A percentile compares a stretch with the other conserved stretches of the same genome.
phyloP scores from a whole-genome alignment of 371 early-diverging fungal genomes.

The Choanephora cucurbitarum region DNA sequence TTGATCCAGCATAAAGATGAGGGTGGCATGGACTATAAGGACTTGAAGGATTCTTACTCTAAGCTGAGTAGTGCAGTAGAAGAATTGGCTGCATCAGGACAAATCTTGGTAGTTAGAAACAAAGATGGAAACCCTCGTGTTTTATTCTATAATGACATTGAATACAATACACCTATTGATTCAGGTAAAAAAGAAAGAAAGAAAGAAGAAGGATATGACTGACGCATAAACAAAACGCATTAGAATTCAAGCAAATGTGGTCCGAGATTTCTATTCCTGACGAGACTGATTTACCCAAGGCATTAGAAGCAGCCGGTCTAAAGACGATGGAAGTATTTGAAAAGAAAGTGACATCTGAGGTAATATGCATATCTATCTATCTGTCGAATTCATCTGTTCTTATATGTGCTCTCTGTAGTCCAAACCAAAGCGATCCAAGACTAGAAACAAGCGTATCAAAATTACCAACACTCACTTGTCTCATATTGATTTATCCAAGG shows the following conservation, averaged over 20 bases:
- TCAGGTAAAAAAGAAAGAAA: conserved; percentile 41
- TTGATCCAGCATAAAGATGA: conserved; percentile 59
- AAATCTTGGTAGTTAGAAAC: conserved; percentile 73
- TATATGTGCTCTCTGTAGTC: too few relatives aligned
- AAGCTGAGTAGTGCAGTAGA: conserved; percentile 69
- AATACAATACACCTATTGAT: conserved; percentile 66
- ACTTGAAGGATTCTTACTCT: conserved; percentile 80
- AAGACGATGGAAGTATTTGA: conserved; percentile 77
- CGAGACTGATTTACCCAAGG: conserved; percentile 74
- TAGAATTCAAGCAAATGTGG: conserved; percentile 80
- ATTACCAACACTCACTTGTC: conserved; percentile 88
- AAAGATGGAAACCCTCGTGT: conserved; percentile 77
- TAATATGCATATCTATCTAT: conserved; percentile 17
- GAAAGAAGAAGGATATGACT: background rate
- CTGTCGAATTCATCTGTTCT: background rate
- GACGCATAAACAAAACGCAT: background rate
- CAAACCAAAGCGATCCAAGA: conserved; percentile 64
- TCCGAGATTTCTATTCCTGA: conserved; percentile 72
- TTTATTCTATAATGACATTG: conserved; percentile 71
- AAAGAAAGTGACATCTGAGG: conserved; percentile 62
- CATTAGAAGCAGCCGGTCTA: conserved; percentile 72
- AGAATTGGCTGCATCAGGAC: conserved; percentile 69
- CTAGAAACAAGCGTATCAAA: conserved; percentile 75
- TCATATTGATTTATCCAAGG: conserved; percentile 79
- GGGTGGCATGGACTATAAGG: conserved; percentile 81